phyloP scores from a whole-genome alignment of 179 eudicot genomes.

The Gypsophila paniculata region DNA sequence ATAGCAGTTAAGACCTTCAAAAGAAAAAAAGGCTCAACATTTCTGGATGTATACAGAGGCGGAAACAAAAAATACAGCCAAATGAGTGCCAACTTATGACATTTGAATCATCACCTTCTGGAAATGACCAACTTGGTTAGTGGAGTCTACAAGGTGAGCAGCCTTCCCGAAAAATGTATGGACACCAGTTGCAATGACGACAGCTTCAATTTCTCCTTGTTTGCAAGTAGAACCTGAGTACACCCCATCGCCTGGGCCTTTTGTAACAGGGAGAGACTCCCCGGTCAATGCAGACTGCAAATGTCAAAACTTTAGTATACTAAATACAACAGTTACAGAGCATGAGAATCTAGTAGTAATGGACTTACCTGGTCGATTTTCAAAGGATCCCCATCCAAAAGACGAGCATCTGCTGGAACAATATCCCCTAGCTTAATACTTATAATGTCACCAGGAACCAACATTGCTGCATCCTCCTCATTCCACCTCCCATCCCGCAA shows the following conservation, averaged over 20 bases:
- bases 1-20: slow-evolving; percentile 79
- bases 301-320: slow-evolving; percentile 12
- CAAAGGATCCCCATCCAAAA: slow-evolving; percentile 84
- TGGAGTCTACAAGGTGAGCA: slow-evolving; percentile 80
- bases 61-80: not conserved
- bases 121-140: slow-evolving; percentile 90
- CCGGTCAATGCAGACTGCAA: slow-evolving; percentile 82
- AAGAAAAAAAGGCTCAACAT: not conserved
- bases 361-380: slow-evolving; percentile 77
- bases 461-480: slow-evolving; percentile 75
- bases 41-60: not conserved
- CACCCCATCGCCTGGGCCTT: slow-evolving; percentile 83
- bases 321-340: not conserved
- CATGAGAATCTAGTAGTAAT: not conserved
- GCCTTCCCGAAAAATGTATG: slow-evolving; percentile 94
- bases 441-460: slow-evolving; percentile 82
- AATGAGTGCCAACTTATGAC: not conserved
- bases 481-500: slow-evolving; percentile 75
- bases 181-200: slow-evolving; percentile 91
- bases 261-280: slow-evolving; percentile 88
- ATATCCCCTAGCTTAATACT: slow-evolving; percentile 88
- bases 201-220: slow-evolving; percentile 86
- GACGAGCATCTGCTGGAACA: slow-evolving; percentile 86
- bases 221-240: slow-evolving; percentile 93
- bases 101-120: slow-evolving; percentile 51